Evolutionary conservation across 495 filamentous ascomycete species (phyloP).

Genomic region (Polyplosphaeria fusca): DNA sequence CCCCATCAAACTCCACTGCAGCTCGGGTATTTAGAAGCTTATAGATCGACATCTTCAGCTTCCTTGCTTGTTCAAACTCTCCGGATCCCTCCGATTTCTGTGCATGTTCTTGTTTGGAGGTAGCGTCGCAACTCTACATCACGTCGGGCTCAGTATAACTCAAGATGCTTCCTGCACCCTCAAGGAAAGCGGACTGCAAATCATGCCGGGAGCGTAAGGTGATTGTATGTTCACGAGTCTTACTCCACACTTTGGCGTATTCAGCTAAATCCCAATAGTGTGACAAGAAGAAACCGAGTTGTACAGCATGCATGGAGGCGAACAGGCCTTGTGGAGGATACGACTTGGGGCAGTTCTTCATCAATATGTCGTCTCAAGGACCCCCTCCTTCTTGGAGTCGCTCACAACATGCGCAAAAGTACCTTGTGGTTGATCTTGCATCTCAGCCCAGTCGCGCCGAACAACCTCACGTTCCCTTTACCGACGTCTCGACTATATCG

Average conservation of each 20-base stretch:
- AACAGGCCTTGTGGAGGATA: slow-evolving; percentile 26
- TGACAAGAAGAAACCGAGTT: slow-evolving; percentile 29
- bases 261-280: slow-evolving; percentile 14
- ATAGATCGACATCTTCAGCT: too few relatives aligned
- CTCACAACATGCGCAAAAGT: slow-evolving; percentile 21
- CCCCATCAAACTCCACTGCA: too few relatives aligned
- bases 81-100: too few relatives aligned
- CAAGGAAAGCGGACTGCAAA: slow-evolving; percentile 17
- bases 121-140: too few relatives aligned
- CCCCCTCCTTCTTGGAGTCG: slow-evolving; percentile 24
- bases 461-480: not conserved
- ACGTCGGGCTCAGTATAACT: not conserved
- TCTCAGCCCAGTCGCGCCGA: slow-evolving; percentile 4
- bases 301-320: slow-evolving; percentile 14
- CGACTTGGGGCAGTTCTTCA: slow-evolving; percentile 24
- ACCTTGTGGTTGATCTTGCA: slow-evolving; percentile 21
- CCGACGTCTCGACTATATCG: not conserved
- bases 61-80: too few relatives aligned
- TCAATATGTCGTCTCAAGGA: slow-evolving; percentile 19
- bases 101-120: too few relatives aligned
- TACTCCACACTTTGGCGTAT: not conserved
- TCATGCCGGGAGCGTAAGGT: slow-evolving; percentile 14
- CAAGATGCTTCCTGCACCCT: slow-evolving; percentile 8
- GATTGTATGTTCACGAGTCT: slow-evolving; percentile 3
- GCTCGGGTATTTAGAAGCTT: too few relatives aligned